Conservation (phyloP, 345 rosid species). For the Eucalyptus leucophloia region DNA sequence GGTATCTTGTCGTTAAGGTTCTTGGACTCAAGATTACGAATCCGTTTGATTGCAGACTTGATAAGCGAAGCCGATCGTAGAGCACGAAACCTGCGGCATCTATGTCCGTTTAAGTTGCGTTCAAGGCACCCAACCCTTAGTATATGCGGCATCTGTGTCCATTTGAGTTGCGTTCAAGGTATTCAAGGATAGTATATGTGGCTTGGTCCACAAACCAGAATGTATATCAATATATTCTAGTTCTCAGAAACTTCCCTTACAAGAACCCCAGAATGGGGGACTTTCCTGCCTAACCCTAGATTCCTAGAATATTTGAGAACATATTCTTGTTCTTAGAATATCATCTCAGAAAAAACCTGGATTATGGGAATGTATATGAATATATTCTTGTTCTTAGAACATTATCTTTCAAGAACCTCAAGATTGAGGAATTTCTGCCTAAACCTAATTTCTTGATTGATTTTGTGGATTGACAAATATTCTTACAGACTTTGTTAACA, state of each 20-base stretch:
- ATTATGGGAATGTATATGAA: background rate
- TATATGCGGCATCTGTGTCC: background rate
- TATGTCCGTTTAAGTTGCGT: background rate
- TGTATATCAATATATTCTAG: background rate
- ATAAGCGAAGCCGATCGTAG: background rate
- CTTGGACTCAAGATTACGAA: background rate
- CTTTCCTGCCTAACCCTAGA: background rate
- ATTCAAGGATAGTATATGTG: background rate
- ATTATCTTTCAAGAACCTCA: background rate
- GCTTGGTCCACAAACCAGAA: background rate
- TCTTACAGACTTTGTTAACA: rapidly evolving
- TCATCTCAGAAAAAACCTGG: background rate
- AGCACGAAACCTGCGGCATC: background rate
- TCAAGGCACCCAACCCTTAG: background rate
- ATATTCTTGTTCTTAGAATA: background rate
- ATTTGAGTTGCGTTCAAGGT: background rate
- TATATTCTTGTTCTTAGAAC: background rate
- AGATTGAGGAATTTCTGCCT: background rate
- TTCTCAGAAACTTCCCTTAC: background rate
- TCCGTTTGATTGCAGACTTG: background rate
- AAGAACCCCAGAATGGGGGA: background rate
- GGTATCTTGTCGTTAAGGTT: background rate
- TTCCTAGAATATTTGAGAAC: background rate
- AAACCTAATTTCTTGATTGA: background rate
- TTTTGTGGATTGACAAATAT: background rate